phyloP scores from a whole-genome alignment of 179 eudicot genomes.

The Silene vulgaris region DNA sequence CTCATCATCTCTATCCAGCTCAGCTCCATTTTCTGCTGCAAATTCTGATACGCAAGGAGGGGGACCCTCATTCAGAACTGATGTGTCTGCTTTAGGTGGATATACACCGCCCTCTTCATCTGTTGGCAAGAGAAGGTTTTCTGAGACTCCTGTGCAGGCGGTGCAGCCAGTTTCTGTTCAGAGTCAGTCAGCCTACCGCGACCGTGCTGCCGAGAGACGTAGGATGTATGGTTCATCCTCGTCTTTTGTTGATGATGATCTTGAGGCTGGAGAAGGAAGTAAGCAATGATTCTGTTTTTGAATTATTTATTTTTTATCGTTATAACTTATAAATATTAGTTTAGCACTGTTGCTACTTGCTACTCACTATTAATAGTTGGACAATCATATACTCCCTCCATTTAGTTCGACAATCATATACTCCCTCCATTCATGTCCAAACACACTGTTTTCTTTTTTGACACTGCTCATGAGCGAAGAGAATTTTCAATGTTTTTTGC shows the following conservation, averaged over 20 bases:
- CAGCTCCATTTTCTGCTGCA: slow-evolving; percentile 29
- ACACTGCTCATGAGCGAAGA: too few relatives aligned
- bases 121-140: slow-evolving; percentile 87
- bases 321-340: neutral
- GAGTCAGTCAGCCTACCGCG: slow-evolving; percentile 66
- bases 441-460: too few relatives aligned
- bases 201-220: slow-evolving; percentile 98
- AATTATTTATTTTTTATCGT: neutral
- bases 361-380: neutral
- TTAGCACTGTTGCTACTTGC: neutral
- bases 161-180: slow-evolving; percentile 37
- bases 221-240: slow-evolving; percentile 79
- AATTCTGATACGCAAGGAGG: slow-evolving; percentile 37
- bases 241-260: slow-evolving; percentile 58
- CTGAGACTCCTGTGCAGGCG: slow-evolving; percentile 55
- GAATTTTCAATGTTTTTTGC: too few relatives aligned
- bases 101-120: slow-evolving; percentile 52
- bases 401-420: too few relatives aligned
- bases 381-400: too few relatives aligned
- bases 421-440: too few relatives aligned
- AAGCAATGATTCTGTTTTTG: slow-evolving; percentile 35
- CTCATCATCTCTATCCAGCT: slow-evolving; percentile 26
- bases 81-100: slow-evolving; percentile 78
- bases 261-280: slow-evolving; percentile 64
- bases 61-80: slow-evolving; percentile 64